Conservation (phyloP, 2,329 filamentous ascomycete genomes). For the Fusarium compactum region DNA sequence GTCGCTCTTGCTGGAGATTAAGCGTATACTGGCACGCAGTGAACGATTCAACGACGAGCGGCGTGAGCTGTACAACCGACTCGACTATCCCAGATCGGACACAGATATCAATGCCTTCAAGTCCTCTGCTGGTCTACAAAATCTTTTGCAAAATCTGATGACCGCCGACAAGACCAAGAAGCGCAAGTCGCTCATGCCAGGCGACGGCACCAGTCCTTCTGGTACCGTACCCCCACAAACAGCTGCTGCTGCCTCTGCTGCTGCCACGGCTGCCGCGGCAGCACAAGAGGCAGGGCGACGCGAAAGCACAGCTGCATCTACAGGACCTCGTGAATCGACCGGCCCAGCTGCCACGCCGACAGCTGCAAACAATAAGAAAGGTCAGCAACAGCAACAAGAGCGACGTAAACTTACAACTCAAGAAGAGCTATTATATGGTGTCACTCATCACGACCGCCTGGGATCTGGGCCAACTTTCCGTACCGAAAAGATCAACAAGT, state of each 20-base stretch:
- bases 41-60: constrained; percentile 90
- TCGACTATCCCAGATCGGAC: constrained; percentile 81
- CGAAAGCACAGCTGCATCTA: constrained; percentile 65
- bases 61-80: constrained; percentile 84
- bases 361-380: constrained; percentile 64
- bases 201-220: constrained; percentile 65
- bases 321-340: constrained; percentile 53
- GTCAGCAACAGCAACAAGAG: constrained; percentile 56
- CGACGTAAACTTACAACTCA: constrained; percentile 78
- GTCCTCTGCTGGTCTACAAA: constrained; percentile 81
- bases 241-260: constrained; percentile 31
- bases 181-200: constrained; percentile 76
- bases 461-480: constrained; percentile 90
- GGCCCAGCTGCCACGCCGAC: constrained; percentile 51
- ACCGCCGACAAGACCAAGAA: constrained; percentile 90
- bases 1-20: constrained; percentile 87
- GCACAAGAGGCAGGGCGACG: constrained; percentile 59
- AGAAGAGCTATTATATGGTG: constrained; percentile 84
- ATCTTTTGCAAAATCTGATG: constrained; percentile 84
- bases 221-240: constrained; percentile 52
- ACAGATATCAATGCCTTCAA: constrained; percentile 82
- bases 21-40: constrained; percentile 88
- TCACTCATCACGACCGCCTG: constrained; percentile 86
- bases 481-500: constrained; percentile 82
- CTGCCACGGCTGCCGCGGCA: constrained; percentile 36